These are phyloP conservation scores for Ophioceras dolichostomum DNA, from an alignment of 2,329 filamentous ascomycete species.

Conservation along the genomic window DNA sequence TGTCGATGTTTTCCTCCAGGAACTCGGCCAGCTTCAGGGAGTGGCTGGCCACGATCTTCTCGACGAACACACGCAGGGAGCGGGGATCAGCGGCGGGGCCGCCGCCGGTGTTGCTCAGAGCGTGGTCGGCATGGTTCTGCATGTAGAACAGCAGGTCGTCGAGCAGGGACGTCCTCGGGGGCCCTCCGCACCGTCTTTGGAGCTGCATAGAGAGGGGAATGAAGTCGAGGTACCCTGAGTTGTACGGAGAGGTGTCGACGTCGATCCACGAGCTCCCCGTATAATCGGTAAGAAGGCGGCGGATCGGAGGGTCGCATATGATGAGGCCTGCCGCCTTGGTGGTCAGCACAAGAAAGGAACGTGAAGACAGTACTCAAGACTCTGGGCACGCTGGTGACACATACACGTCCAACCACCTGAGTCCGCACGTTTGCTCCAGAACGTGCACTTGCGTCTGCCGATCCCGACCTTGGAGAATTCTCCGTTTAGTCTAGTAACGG, in stretches of 20 bases:
- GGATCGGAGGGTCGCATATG: background rate
- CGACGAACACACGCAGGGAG: slow-evolving; percentile 9
- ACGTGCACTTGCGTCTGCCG: background rate
- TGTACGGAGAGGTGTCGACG: background rate
- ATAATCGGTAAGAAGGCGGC: background rate
- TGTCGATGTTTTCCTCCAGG: slow-evolving; percentile 10
- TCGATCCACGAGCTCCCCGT: background rate
- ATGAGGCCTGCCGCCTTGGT: background rate
- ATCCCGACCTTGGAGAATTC: background rate
- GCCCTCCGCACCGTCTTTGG: slow-evolving; percentile 3
- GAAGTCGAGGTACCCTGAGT: background rate
- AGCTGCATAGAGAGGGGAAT: background rate
- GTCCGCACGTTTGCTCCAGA: background rate
- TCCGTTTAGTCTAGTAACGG: background rate
- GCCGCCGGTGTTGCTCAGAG: slow-evolving; percentile 1
- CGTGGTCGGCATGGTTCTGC: slow-evolving; percentile 5
- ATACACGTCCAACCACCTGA: background rate
- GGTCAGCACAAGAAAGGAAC: too few relatives aligned
- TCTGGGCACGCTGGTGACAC: background rate
- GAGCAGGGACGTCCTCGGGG: slow-evolving; percentile 9
- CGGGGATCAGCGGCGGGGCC: slow-evolving; percentile 5
- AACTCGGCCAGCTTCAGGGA: slow-evolving; percentile 12
- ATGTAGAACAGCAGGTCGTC: slow-evolving; percentile 14
- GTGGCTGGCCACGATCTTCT: slow-evolving; percentile 13
- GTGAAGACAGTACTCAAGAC: background rate